Conservation (phyloP, 768 basidiomycete species). For the Crassisporium funariophilum region DNA sequence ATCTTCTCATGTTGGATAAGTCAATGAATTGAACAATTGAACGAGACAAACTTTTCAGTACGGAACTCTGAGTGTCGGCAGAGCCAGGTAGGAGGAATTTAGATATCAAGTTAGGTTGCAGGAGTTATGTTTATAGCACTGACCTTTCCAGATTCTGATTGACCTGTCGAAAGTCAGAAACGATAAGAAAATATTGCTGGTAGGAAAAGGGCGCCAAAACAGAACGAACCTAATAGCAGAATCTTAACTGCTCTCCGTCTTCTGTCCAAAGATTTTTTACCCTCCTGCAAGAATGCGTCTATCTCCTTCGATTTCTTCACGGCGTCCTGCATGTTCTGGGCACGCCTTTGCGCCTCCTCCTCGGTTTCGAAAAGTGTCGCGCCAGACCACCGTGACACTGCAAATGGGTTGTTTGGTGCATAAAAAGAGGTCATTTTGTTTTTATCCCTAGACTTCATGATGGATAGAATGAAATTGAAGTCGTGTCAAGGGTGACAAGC, state of each 20-base stretch:
- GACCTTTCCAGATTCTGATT: slow-evolving; percentile 62
- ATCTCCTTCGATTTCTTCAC: slow-evolving; percentile 47
- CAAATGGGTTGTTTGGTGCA: slow-evolving; percentile 29
- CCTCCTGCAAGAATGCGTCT: slow-evolving; percentile 46
- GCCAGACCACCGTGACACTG: slow-evolving; percentile 23
- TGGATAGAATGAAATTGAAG: neutral
- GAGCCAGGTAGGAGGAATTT: neutral
- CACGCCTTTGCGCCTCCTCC: slow-evolving; percentile 33
- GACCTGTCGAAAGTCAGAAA: slow-evolving; percentile 40
- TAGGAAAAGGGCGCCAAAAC: neutral
- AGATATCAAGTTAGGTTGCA: neutral
- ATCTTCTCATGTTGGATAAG: slow-evolving; percentile 38
- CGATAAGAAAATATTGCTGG: neutral
- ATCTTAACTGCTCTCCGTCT: slow-evolving; percentile 56
- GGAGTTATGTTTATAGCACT: slow-evolving; percentile 7
- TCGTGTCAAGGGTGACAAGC: too few relatives aligned
- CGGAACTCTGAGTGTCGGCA: slow-evolving; percentile 52
- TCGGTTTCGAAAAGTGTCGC: slow-evolving; percentile 33
- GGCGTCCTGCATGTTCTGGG: slow-evolving; percentile 43
- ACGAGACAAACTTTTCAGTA: slow-evolving; percentile 43
- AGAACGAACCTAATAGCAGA: slow-evolving; percentile 50
- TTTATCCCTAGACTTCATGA: slow-evolving; percentile 22
- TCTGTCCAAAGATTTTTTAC: slow-evolving; percentile 48
- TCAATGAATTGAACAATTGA: neutral
- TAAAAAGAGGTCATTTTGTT: slow-evolving; percentile 1